Conservation (phyloP, 169 alveolate genomes). For the Pseudocohnilembus persalinus region DNA sequence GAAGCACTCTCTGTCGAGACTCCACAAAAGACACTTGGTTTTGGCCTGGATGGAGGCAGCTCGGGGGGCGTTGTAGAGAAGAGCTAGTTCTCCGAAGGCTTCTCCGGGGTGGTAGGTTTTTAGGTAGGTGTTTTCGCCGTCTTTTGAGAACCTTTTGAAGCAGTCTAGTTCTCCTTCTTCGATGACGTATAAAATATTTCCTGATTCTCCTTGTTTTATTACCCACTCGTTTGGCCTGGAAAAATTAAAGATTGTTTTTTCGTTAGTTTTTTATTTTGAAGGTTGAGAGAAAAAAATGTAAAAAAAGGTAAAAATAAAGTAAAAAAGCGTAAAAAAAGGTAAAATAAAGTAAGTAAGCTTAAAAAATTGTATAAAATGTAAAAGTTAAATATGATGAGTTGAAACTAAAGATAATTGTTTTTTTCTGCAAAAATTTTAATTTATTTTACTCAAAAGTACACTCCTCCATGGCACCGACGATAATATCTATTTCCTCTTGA, state of each 20-base stretch:
- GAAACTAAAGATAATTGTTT: slow-evolving; percentile 23
- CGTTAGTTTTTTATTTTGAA: not conserved
- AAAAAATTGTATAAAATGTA: not conserved
- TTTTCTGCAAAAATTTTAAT: not conserved
- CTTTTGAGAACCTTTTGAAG: slow-evolving; percentile 55
- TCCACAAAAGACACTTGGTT: slow-evolving; percentile 48
- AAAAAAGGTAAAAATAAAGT: no score
- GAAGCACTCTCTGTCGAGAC: slow-evolving; percentile 60
- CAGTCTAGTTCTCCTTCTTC: slow-evolving; percentile 80
- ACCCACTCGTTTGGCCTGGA: slow-evolving; percentile 66
- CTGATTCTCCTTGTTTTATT: slow-evolving; percentile 80
- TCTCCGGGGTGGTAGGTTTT: slow-evolving; percentile 81
- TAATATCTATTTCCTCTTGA: slow-evolving; percentile 60
- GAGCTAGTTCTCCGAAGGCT: slow-evolving; percentile 87
- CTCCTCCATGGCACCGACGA: slow-evolving; percentile 81
- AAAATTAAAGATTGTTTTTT: not conserved
- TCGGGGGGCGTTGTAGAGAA: slow-evolving; percentile 74
- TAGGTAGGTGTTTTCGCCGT: slow-evolving; percentile 58
- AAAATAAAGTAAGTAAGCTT: not conserved
- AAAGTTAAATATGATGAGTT: not conserved
- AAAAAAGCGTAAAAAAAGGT: not conserved
- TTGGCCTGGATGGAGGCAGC: slow-evolving; percentile 56
- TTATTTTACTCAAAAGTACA: slow-evolving; percentile 41
- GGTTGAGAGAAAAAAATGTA: not conserved
- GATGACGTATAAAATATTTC: slow-evolving; percentile 77